Conservation (phyloP, 805 yeast species). For the Tetrapisispora iriomotensis region DNA sequence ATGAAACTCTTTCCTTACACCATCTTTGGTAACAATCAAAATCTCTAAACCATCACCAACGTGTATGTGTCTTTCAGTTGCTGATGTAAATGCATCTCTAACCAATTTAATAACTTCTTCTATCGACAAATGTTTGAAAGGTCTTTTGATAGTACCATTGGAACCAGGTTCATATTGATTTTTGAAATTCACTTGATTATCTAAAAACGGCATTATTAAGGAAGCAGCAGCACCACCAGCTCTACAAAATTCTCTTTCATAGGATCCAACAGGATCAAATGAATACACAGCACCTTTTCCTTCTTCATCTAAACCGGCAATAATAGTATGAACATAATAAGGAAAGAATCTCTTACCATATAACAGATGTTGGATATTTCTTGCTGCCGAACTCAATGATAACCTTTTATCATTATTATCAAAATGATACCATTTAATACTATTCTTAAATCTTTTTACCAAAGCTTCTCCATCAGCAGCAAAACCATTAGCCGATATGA, state of each 20-base stretch:
- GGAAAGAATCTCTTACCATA: slow-evolving; percentile 95
- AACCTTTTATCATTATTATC: slow-evolving; percentile 65
- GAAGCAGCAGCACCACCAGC: slow-evolving; percentile 98
- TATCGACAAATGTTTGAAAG: slow-evolving; percentile 52
- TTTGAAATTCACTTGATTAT: slow-evolving; percentile 92
- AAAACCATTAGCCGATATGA: slow-evolving; percentile 90
- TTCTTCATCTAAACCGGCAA: slow-evolving; percentile 79
- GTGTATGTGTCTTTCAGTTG: slow-evolving; percentile 96
- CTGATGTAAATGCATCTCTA: slow-evolving; percentile 89
- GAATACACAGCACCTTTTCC: slow-evolving; percentile 95
- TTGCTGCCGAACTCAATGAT: slow-evolving; percentile 66
- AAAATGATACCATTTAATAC: slow-evolving; percentile 85
- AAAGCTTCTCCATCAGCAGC: slow-evolving; percentile 90
- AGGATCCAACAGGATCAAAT: slow-evolving; percentile 95
- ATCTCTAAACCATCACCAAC: slow-evolving; percentile 96
- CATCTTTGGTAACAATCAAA: slow-evolving; percentile 84
- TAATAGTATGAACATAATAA: slow-evolving; percentile 86
- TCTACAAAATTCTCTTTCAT: slow-evolving; percentile 93
- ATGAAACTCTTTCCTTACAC: slow-evolving; percentile 71
- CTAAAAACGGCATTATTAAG: slow-evolving; percentile 93
- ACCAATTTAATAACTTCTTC: slow-evolving; percentile 85
- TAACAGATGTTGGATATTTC: slow-evolving; percentile 79
- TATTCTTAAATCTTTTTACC: slow-evolving; percentile 56
- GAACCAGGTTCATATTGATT: slow-evolving; percentile 81
- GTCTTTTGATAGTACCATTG: slow-evolving; percentile 55